Evolutionary conservation across 306 rosid genomes (phyloP).

Genomic region (Prunus salicina): DNA sequence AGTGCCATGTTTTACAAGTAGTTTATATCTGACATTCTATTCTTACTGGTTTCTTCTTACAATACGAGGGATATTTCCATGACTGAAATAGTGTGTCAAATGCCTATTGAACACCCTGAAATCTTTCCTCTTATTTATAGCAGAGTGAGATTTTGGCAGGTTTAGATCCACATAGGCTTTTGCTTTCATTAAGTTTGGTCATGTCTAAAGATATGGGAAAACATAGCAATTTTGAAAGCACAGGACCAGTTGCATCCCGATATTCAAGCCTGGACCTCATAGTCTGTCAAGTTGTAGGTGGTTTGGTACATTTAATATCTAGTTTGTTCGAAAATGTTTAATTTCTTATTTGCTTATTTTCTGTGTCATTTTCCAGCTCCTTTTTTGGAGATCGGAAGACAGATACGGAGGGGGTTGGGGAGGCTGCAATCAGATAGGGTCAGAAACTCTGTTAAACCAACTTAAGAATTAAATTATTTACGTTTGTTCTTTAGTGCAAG

Average conservation of each 20-base stretch:
- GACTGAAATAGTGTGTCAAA: neutral
- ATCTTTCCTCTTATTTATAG: too few species aligned
- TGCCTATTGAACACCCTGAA: neutral
- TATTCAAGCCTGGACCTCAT: neutral
- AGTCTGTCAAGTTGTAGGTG: neutral
- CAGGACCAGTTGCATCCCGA: neutral
- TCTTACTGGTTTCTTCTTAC: constrained; percentile 77
- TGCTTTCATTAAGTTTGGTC: neutral
- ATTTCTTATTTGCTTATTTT: neutral
- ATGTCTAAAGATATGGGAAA: neutral
- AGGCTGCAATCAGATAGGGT: neutral
- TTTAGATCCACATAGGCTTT: neutral
- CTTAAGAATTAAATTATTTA: neutral
- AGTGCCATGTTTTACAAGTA: constrained; percentile 78
- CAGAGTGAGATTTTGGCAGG: neutral
- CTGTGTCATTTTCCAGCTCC: neutral
- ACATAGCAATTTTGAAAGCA: neutral
- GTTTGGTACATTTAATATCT: neutral
- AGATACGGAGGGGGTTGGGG: too few species aligned
- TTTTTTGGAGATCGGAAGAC: neutral
- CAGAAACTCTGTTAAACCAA: constrained; percentile 6
- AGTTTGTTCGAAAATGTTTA: neutral
- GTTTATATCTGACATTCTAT: constrained; percentile 37
- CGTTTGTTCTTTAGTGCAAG: constrained; percentile 39
- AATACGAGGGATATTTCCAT: neutral